Conservation (phyloP, 352 stramenopile genomes). For the Globisporangium ultimum region DNA sequence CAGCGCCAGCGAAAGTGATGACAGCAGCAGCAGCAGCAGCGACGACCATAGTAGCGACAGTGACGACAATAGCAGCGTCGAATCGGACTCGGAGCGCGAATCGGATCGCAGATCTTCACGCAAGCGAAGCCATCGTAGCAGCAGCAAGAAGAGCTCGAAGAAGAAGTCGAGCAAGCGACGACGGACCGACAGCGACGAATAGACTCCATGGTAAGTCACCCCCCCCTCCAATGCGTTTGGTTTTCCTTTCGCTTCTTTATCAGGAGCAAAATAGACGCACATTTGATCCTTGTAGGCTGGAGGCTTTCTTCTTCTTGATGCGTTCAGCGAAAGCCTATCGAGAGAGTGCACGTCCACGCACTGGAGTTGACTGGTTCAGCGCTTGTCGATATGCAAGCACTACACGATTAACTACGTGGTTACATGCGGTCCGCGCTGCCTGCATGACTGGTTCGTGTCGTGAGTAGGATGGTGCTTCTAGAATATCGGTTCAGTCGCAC, state of each 20-base stretch:
- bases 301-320: too few relatives aligned
- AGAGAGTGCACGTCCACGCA: too few relatives aligned
- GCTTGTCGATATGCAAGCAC: too few relatives aligned
- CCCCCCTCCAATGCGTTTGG: background rate
- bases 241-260: background rate
- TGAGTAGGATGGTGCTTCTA: too few relatives aligned
- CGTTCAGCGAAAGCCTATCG: too few relatives aligned
- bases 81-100: conserved; percentile 16
- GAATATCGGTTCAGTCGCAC: too few relatives aligned
- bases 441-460: too few relatives aligned
- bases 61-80: conserved; percentile 8
- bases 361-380: too few relatives aligned
- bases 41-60: conserved; percentile 16
- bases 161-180: conserved; percentile 16
- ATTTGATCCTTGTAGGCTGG: too few relatives aligned
- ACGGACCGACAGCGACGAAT: conserved; percentile 12
- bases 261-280: conserved; percentile 1
- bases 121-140: conserved; percentile 20
- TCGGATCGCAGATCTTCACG: conserved; percentile 17
- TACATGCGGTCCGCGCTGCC: too few relatives aligned
- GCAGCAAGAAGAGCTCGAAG: conserved; percentile 8
- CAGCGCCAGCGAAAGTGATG: conserved; percentile 15
- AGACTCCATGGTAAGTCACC: too few relatives aligned
- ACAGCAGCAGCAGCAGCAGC: conserved; percentile 1
- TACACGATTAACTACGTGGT: too few relatives aligned